Base-by-base conservation (phyloP, 148 eudicot species). In the Silene latifolia region DNA sequence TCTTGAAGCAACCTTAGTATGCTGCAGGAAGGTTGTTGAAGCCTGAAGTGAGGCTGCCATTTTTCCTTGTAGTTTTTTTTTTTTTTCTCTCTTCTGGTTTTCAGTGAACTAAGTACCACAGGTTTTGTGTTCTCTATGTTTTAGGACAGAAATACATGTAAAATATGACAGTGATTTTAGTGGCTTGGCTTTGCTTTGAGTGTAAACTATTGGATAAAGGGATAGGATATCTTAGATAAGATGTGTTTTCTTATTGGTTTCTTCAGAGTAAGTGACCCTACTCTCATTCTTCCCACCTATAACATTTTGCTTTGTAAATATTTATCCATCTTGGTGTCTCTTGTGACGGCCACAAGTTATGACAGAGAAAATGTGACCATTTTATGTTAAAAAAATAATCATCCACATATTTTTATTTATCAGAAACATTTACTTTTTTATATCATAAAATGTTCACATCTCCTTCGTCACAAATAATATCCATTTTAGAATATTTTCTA, bases 1-100 rank as follows among this genome's bases (percentile, higher is more conserved):
- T 58, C 78, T 85, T 63, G 85, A 70, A 25, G 79, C 77, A 20
- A 61, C 61, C 87, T 84, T 88, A 51, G 89, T 71, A 56, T 91
- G 96, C 73, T 89, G 93, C 93, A 89, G 85, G 65, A 92, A 80
- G 14, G 98, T 96, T 15, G 98, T 96, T 60, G 97, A 97, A 76
- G 99, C 90, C 82, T 96, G 99, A 35, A 92, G 67, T 80, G 99
- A 95, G 79, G 92, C 85, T 62, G 99, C 99, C 99, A 96, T 93
- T 62, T 53, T 80, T 60, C 20, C 63, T 32, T 76, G 58, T 65
- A 46, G 18, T 23, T 54, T 35, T 62, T 51, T 51, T 23, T 54
- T 35, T 62, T 51, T 51, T 39, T 29, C n/a, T 48, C 23, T 77
- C 69, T 62, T 60, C 51, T 48, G 71, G n/a, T 35, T 60, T 67